phyloP scores from a whole-genome alignment of 2,329 filamentous ascomycete species.

The Nakataea oryzae region DNA sequence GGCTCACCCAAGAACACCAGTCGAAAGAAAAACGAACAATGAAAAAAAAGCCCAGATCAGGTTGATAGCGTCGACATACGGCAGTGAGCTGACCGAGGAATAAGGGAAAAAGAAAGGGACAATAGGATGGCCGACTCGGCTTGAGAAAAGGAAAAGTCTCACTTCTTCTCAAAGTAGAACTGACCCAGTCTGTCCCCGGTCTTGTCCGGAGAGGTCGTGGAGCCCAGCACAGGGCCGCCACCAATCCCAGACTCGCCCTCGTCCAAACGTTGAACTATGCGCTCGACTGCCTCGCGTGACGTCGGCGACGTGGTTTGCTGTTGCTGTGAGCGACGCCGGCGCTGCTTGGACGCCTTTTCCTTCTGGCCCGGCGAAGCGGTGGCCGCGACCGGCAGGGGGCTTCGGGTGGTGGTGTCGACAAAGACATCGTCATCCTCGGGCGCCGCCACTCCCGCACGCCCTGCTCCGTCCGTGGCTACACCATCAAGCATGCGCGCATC shows the following conservation, averaged over 20 bases:
- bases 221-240: constrained; percentile 26
- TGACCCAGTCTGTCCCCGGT: constrained; percentile 39
- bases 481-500: constrained; percentile 60
- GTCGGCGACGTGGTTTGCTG: constrained; percentile 10
- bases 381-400: constrained; percentile 39
- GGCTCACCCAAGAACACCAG: background rate
- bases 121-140: background rate
- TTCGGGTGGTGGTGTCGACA: constrained; percentile 53
- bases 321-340: constrained; percentile 12
- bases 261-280: constrained; percentile 50
- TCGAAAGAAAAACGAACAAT: no score
- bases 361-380: no score
- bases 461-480: constrained; percentile 45
- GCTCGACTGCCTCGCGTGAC: constrained; percentile 48
- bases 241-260: constrained; percentile 32
- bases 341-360: constrained; percentile 18
- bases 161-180: constrained; percentile 47
- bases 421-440: constrained; percentile 37
- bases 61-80: no score
- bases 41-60: no score
- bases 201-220: constrained; percentile 21
- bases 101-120: background rate
- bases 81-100: background rate
- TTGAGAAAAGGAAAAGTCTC: background rate
- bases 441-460: constrained; percentile 16